Evolutionary conservation across 2,329 filamentous ascomycete species (phyloP).

Genomic region (Colletotrichum destructivum): DNA sequence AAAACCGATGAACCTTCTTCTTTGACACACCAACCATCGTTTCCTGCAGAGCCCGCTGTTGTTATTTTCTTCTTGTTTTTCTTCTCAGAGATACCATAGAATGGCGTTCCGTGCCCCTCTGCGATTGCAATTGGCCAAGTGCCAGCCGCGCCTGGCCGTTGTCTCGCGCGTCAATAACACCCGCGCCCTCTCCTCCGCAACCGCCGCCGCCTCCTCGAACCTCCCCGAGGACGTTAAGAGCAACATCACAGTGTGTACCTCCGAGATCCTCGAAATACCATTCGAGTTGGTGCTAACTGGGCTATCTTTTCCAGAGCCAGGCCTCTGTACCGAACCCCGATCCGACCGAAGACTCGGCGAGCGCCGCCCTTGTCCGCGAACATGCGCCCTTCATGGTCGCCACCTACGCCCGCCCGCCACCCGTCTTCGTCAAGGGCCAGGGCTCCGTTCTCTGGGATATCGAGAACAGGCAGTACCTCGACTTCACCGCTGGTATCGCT

Average conservation of each 20-base stretch:
- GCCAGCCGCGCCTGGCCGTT: constrained; percentile 43
- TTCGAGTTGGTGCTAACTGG: constrained; percentile 6
- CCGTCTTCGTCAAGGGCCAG: constrained; percentile 90
- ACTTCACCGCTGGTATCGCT: constrained; percentile 96
- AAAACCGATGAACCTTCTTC: constrained; percentile 2
- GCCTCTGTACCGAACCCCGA: constrained; percentile 75
- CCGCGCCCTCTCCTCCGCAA: constrained; percentile 53
- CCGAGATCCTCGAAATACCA: neutral
- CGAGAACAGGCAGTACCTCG: constrained; percentile 90
- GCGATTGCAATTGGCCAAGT: constrained; percentile 54
- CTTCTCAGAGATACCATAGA: constrained; percentile 15
- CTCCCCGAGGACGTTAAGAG: constrained; percentile 52
- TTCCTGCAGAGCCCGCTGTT: neutral
- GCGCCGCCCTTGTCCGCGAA: constrained; percentile 80
- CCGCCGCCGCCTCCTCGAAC: constrained; percentile 53
- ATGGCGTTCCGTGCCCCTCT: constrained; percentile 60
- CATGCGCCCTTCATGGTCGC: constrained; percentile 93
- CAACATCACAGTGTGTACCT: constrained; percentile 52
- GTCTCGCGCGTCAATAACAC: constrained; percentile 49
- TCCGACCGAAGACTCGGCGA: constrained; percentile 80
- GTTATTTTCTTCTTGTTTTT: neutral
- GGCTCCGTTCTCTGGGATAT: constrained; percentile 93
- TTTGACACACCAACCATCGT: constrained; percentile 25
- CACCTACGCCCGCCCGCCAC: constrained; percentile 91
- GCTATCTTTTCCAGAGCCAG: constrained; percentile 46